These are phyloP conservation scores for Aspergillus neoniger DNA, from an alignment of 2,329 filamentous ascomycete species.

Conservation along the genomic window DNA sequence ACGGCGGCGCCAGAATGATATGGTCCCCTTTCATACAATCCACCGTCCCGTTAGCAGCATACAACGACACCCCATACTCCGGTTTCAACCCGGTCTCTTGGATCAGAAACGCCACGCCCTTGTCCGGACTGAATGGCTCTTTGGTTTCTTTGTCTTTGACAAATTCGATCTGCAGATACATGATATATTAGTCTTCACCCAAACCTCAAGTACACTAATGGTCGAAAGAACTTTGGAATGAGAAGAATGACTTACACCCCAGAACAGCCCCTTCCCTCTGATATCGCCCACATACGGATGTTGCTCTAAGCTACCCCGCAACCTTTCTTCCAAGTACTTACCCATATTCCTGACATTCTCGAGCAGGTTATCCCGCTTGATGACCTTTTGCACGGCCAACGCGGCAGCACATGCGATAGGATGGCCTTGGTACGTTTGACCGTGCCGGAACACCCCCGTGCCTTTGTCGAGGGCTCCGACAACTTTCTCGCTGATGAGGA, in stretches of 20 bases:
- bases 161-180: conserved; percentile 53
- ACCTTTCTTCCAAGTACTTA: conserved; percentile 37
- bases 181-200: not conserved
- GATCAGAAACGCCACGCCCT: conserved; percentile 51
- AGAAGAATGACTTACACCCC: conserved; percentile 51
- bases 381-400: conserved; percentile 62
- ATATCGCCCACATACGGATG: conserved; percentile 60
- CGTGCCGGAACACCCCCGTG: conserved; percentile 56
- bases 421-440: conserved; percentile 64
- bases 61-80: conserved; percentile 58
- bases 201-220: not conserved
- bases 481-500: conserved; percentile 55
- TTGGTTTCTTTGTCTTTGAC: conserved; percentile 58
- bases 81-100: conserved; percentile 52
- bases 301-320: conserved; percentile 47
- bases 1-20: conserved; percentile 69
- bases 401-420: conserved; percentile 59
- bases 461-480: conserved; percentile 52
- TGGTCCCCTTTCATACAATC: conserved; percentile 67
- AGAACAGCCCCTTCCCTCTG: conserved; percentile 60
- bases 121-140: conserved; percentile 52
- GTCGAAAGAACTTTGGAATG: too few species aligned
- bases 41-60: conserved; percentile 63
- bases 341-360: conserved; percentile 61
- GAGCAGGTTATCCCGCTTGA: conserved; percentile 60